Evolutionary conservation across 306 rosid genomes (phyloP).

Genomic region (Prosopis cineraria): DNA sequence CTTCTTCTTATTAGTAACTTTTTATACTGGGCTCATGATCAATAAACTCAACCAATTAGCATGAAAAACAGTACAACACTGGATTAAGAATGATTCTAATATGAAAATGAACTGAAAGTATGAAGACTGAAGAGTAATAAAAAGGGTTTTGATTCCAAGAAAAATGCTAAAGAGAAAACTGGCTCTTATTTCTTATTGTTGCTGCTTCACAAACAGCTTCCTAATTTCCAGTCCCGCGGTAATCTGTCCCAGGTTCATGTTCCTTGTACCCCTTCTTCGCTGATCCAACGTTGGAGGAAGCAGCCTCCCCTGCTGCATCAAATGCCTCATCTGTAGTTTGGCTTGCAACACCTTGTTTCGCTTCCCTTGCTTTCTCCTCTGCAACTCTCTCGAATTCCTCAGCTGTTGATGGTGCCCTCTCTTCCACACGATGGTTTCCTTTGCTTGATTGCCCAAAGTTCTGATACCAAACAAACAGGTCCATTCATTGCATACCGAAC

Average conservation of each 20-base stretch:
- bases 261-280: slow-evolving; percentile 40
- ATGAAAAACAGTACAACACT: too few relatives aligned
- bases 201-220: slow-evolving; percentile 24
- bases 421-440: slow-evolving; percentile 34
- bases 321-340: slow-evolving; percentile 31
- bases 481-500: slow-evolving; percentile 20
- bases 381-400: slow-evolving; percentile 48
- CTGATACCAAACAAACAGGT: slow-evolving; percentile 23
- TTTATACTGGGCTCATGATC: neutral
- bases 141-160: neutral
- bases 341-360: slow-evolving; percentile 32
- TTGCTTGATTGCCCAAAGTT: slow-evolving; percentile 40
- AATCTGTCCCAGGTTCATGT: slow-evolving; percentile 25
- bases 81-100: neutral
- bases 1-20: too few relatives aligned
- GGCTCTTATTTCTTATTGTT: slow-evolving; percentile 32
- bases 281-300: slow-evolving; percentile 27
- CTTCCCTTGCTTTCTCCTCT: slow-evolving; percentile 43
- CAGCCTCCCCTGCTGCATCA: slow-evolving; percentile 42
- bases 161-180: slow-evolving; percentile 21
- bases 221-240: slow-evolving; percentile 27
- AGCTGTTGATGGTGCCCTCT: slow-evolving; percentile 56
- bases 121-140: neutral
- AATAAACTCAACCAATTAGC: neutral
- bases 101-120: neutral